Percentiles rank a stretch among this genome's conserved stretches.
Conservation (phyloP, 2,329 filamentous ascomycete genomes). For the Verticillium zaregamsianum region DNA sequence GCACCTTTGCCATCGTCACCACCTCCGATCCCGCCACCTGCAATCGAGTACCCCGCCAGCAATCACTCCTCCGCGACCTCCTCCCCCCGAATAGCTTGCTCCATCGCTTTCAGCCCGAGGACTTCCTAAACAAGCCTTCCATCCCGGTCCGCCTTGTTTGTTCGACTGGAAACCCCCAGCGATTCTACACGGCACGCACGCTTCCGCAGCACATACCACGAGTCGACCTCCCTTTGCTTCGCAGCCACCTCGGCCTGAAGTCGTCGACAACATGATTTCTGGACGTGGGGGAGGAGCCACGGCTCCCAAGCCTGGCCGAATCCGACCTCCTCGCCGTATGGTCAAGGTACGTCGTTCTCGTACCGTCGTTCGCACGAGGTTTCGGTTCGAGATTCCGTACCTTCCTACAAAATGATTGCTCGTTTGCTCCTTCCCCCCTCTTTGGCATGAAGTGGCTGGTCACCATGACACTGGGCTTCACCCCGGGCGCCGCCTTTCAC, state of each 20-base stretch:
- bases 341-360: slow-evolving; percentile 30
- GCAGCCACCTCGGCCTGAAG: neutral
- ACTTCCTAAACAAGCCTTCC: neutral
- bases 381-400: slow-evolving; percentile 1
- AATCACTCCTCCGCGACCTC: neutral
- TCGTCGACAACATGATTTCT: slow-evolving; percentile 37
- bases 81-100: neutral
- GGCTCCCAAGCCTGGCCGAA: slow-evolving; percentile 32
- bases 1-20: neutral
- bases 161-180: neutral
- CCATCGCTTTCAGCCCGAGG: neutral
- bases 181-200: neutral
- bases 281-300: slow-evolving; percentile 33
- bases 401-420: neutral
- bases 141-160: neutral
- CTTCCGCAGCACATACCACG: neutral
- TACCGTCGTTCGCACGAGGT: neutral
- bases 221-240: neutral
- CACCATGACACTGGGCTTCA: slow-evolving; percentile 4
- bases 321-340: slow-evolving; percentile 38
- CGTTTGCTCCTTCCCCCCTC: neutral
- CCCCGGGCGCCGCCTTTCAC: neutral
- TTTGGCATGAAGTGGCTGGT: neutral
- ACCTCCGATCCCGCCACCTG: neutral
- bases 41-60: neutral